Percentiles rank a stretch among this genome's conserved stretches.
These are phyloP conservation scores for Lactarius pseudohatsudake DNA, from an alignment of 768 basidiomycete species.

Conservation along the genomic window DNA sequence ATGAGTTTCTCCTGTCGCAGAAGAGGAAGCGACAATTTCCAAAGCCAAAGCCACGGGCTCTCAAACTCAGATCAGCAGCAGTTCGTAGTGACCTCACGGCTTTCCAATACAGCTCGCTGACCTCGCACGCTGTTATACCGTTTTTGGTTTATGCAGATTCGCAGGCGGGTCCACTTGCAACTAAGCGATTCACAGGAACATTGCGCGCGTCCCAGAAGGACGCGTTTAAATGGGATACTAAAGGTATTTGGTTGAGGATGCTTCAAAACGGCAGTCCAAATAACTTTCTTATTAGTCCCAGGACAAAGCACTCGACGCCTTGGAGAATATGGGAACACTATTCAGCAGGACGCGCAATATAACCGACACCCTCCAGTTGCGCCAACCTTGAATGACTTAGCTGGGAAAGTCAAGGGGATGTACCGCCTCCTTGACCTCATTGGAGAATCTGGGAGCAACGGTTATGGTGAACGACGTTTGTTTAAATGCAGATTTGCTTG, in stretches of 20 bases:
- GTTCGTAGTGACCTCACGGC: neutral
- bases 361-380: neutral
- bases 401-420: slow-evolving; percentile 41
- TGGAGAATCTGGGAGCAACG: slow-evolving; percentile 49
- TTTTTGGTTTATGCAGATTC: neutral
- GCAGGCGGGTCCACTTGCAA: neutral
- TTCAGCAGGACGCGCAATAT: neutral
- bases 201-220: neutral
- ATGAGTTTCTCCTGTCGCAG: neutral
- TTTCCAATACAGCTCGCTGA: neutral
- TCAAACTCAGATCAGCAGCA: neutral
- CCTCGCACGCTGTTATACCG: neutral
- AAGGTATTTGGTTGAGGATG: slow-evolving; percentile 1
- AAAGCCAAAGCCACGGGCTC: neutral
- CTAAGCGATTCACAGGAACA: neutral
- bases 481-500: neutral
- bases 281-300: neutral
- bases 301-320: neutral
- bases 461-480: slow-evolving; percentile 43
- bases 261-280: neutral
- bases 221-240: neutral
- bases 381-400: neutral
- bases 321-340: neutral
- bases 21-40: neutral
- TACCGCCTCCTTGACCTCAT: slow-evolving; percentile 56